phyloP scores from a whole-genome alignment of 2,329 filamentous ascomycete species.

The Fusarium sp. region DNA sequence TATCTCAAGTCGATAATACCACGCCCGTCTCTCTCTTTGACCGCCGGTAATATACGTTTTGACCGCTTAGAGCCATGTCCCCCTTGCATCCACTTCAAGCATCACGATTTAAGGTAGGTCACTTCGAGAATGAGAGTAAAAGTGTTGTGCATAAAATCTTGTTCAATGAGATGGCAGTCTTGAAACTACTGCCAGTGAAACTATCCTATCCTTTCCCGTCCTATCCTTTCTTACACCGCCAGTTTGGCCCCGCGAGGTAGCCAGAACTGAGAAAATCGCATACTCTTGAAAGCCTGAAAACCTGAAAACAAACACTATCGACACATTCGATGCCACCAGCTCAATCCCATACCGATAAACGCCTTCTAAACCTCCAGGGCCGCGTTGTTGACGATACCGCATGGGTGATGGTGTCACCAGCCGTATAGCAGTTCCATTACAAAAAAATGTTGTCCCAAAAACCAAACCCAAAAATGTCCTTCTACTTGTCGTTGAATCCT shows the following conservation, averaged over 20 bases:
- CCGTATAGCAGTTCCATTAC: constrained; percentile 36
- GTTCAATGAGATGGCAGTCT: constrained; percentile 28
- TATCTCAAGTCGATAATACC: neutral
- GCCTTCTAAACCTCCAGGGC: constrained; percentile 28
- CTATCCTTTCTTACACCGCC: constrained; percentile 38
- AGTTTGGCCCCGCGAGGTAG: constrained; percentile 44
- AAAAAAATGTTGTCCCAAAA: constrained; percentile 17
- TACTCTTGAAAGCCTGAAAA: constrained; percentile 19
- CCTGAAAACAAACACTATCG: constrained; percentile 25
- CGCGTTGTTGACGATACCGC: constrained; percentile 16
- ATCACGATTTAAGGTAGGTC: neutral
- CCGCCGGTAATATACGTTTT: neutral
- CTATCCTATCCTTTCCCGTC: constrained; percentile 10
- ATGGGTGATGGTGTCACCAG: constrained; percentile 15
- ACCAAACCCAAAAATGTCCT: constrained; percentile 19
- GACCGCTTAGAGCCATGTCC: constrained; percentile 3
- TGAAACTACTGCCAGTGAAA: constrained; percentile 33
- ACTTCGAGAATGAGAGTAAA: neutral
- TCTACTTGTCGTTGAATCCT: constrained; percentile 36
- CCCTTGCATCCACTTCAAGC: neutral
- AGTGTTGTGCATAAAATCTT: constrained; percentile 12
- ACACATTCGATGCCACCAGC: constrained; percentile 12
- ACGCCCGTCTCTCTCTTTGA: neutral
- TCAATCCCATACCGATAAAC: constrained; percentile 10
- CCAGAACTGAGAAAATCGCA: constrained; percentile 26